A percentile compares a stretch with the other conserved stretches of the same genome.
Conservation (phyloP, 257 asterid species). For the Plantago ovata region DNA sequence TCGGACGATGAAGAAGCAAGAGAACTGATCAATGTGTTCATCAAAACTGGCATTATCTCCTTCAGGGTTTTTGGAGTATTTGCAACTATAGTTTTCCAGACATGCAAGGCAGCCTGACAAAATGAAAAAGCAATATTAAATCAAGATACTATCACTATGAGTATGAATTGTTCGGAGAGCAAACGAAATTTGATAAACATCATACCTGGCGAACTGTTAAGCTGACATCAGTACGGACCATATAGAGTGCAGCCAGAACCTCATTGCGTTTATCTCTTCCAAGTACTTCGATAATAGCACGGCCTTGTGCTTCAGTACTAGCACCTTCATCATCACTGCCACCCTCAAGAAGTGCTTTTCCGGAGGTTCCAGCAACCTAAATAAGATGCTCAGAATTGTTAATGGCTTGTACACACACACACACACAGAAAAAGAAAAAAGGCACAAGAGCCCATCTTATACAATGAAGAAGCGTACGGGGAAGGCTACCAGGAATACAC, state of each 20-base stretch:
- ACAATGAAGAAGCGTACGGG: conserved; percentile 13
- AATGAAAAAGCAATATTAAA: conserved; percentile 15
- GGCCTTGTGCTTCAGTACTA: conserved; percentile 99
- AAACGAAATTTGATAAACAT: conserved; percentile 4
- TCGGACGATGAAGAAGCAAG: conserved; percentile 94
- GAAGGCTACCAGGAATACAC: conserved; percentile 15
- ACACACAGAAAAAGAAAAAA: too few relatives aligned
- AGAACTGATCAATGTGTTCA: conserved; percentile 89
- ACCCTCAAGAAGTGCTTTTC: conserved; percentile 98
- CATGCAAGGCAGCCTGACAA: conserved; percentile 93
- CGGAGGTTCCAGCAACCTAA: conserved; percentile 99
- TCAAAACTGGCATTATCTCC: conserved; percentile 96
- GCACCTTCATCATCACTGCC: conserved; percentile 99
- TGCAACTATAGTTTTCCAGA: conserved; percentile 98
- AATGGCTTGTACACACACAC: not conserved
- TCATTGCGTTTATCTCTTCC: conserved; percentile 96
- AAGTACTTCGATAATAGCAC: conserved; percentile 97
- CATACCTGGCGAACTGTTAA: conserved; percentile 95
- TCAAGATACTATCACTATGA: conserved; percentile 12
- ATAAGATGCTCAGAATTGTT: conserved; percentile 18
- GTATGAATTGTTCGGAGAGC: too few relatives aligned
- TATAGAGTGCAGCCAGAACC: conserved; percentile 96
- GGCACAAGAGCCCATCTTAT: conserved; percentile 10
- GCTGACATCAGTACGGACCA: conserved; percentile 98
- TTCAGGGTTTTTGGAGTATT: conserved; percentile 95